Conservation (phyloP, 441 rosid genomes). For the Gossypium trilobum region DNA sequence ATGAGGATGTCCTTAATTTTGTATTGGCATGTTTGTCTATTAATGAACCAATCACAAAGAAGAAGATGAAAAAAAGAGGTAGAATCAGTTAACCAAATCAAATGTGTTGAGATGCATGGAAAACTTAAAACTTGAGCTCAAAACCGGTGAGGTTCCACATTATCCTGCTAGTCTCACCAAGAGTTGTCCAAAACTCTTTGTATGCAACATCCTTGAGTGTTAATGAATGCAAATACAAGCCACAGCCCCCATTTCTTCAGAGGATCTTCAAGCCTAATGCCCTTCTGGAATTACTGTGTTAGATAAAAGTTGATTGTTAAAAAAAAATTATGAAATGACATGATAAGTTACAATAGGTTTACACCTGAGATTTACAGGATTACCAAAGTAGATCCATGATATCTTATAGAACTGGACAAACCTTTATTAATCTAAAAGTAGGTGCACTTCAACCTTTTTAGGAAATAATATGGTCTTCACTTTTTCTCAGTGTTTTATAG, state of each 20-base stretch:
- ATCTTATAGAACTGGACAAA: neutral
- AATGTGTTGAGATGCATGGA: no score
- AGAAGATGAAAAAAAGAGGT: neutral
- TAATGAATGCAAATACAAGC: neutral
- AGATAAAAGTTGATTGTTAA: neutral
- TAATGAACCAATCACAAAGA: neutral
- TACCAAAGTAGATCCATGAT: neutral
- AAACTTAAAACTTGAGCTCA: neutral
- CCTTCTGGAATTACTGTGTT: neutral
- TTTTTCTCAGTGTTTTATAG: neutral
- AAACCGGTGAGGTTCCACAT: neutral
- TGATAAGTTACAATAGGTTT: neutral
- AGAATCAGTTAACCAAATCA: neutral
- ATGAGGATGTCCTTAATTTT: neutral
- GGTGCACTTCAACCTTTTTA: neutral
- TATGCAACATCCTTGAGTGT: neutral
- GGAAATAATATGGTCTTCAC: neutral
- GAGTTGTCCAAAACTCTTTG: neutral
- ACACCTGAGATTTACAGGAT: neutral
- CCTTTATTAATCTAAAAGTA: neutral
- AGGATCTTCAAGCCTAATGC: constrained; percentile 4
- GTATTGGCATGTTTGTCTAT: neutral
- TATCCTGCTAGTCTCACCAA: neutral
- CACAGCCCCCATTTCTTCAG: neutral
- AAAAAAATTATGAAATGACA: neutral